Evolutionary conservation across 2,329 filamentous ascomycete species (phyloP).

Genomic region (Pestalotiopsis fici): DNA sequence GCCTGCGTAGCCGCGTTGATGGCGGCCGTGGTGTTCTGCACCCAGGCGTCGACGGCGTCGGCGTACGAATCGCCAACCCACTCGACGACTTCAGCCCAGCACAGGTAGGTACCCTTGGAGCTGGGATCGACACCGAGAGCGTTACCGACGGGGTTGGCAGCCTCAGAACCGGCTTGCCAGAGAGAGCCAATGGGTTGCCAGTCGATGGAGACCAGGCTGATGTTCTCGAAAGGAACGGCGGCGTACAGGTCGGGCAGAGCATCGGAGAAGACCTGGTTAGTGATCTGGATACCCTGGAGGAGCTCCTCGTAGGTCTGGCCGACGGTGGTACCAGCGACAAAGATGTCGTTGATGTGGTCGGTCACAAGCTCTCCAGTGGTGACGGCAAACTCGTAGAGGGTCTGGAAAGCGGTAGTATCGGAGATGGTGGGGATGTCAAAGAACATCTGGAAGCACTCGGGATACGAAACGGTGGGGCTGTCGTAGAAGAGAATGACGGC

Average conservation of each 20-base stretch:
- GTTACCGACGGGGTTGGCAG: slow-evolving; percentile 32
- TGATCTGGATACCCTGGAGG: slow-evolving; percentile 19
- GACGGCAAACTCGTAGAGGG: slow-evolving; percentile 30
- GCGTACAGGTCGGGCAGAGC: slow-evolving; percentile 19
- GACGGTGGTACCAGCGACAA: slow-evolving; percentile 34
- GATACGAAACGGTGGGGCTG: slow-evolving; percentile 27
- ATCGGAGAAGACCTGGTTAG: slow-evolving; percentile 22
- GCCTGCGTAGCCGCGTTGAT: slow-evolving; percentile 23
- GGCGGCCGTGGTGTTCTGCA: slow-evolving; percentile 18
- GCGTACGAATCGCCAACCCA: slow-evolving; percentile 23
- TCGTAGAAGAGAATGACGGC: slow-evolving; percentile 39
- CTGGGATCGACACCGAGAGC: slow-evolving; percentile 32
- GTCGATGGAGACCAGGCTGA: slow-evolving; percentile 19
- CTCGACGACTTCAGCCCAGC: slow-evolving; percentile 24
- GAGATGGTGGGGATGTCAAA: slow-evolving; percentile 33
- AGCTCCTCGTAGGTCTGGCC: slow-evolving; percentile 20
- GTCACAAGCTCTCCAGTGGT: slow-evolving; percentile 33
- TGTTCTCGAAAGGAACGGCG: slow-evolving; percentile 16
- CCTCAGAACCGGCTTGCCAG: slow-evolving; percentile 26
- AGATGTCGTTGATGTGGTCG: slow-evolving; percentile 35
- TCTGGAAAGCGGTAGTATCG: slow-evolving; percentile 35
- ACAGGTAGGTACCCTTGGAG: slow-evolving; percentile 26
- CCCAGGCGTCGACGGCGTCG: slow-evolving; percentile 23
- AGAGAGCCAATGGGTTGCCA: slow-evolving; percentile 35
- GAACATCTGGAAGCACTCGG: slow-evolving; percentile 33